Conservation (phyloP, 2,329 filamentous ascomycete genomes). For the Colletotrichum agaves region DNA sequence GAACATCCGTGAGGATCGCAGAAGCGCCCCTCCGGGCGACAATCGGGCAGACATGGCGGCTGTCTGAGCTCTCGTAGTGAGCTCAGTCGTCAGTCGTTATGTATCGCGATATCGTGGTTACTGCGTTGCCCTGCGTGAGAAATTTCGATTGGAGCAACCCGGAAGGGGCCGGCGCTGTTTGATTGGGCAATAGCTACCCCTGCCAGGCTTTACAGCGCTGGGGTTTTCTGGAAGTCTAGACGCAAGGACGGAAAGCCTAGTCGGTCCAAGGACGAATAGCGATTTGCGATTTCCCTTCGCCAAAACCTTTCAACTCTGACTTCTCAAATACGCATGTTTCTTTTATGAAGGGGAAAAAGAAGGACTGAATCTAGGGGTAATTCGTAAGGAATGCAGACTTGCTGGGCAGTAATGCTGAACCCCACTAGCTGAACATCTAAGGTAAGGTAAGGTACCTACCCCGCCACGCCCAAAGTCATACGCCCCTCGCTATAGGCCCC, state of each 20-base stretch:
- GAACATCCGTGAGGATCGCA: conserved; percentile 91
- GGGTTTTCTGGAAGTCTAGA: neutral
- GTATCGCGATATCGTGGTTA: neutral
- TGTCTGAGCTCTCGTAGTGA: conserved; percentile 38
- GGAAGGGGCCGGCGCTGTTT: conserved; percentile 24
- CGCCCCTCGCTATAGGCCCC: neutral
- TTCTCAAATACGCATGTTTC: no score
- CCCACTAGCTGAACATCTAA: neutral
- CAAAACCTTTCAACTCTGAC: no score
- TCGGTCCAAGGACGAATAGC: no score
- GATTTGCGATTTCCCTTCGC: no score
- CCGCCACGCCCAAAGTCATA: neutral
- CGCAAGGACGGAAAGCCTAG: neutral
- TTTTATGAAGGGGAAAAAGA: no score
- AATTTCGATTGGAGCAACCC: conserved; percentile 35
- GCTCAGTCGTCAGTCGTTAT: conserved; percentile 28
- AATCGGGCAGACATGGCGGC: conserved; percentile 44
- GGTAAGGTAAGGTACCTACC: neutral
- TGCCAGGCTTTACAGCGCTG: neutral
- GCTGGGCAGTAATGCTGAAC: neutral
- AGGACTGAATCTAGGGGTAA: no score
- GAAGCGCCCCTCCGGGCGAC: conserved; percentile 74
- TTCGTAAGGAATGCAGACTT: no score
- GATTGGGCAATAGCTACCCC: conserved; percentile 35
- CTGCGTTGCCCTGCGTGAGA: conserved; percentile 24